A percentile compares a stretch with the other conserved stretches of the same genome.
These are phyloP conservation scores for Arthrinium puccinioides DNA, from an alignment of 2,329 filamentous ascomycete genomes.

Conservation along the genomic window DNA sequence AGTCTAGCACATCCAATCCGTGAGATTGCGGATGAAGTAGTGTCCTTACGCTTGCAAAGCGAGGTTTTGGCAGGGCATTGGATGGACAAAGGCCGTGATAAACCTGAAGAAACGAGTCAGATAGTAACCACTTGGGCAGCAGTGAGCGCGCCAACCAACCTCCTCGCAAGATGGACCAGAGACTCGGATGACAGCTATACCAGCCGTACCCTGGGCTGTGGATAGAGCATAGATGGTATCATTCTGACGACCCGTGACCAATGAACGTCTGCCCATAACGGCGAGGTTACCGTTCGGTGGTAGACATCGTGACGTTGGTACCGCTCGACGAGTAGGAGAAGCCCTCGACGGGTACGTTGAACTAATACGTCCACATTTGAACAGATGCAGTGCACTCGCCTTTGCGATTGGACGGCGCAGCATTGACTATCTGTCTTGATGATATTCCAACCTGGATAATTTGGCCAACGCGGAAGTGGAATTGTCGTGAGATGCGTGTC, in stretches of 20 bases:
- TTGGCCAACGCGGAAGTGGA: too few species aligned
- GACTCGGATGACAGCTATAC: constrained; percentile 83
- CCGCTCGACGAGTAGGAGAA: background rate
- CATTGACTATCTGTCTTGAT: constrained; percentile 6
- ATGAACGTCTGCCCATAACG: background rate
- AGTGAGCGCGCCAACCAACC: constrained; percentile 9
- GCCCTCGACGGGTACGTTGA: too few species aligned
- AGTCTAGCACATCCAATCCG: constrained; percentile 57
- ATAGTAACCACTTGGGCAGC: constrained; percentile 8
- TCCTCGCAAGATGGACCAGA: constrained; percentile 68
- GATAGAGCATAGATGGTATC: constrained; percentile 90
- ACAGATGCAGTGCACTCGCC: background rate
- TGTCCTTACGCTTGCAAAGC: constrained; percentile 64
- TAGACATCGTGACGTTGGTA: background rate
- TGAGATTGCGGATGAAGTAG: constrained; percentile 49
- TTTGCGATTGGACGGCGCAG: constrained; percentile 3
- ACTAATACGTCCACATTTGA: background rate
- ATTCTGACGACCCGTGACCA: constrained; percentile 10
- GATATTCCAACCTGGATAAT: too few species aligned
- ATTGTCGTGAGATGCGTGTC: too few species aligned
- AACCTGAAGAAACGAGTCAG: constrained; percentile 27
- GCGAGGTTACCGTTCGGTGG: background rate
- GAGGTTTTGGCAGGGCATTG: constrained; percentile 35
- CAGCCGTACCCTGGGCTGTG: constrained; percentile 75
- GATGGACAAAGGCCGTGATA: constrained; percentile 43